Conservation (phyloP, 2,329 filamentous ascomycete genomes). For the Aspergillus chevalieri region DNA sequence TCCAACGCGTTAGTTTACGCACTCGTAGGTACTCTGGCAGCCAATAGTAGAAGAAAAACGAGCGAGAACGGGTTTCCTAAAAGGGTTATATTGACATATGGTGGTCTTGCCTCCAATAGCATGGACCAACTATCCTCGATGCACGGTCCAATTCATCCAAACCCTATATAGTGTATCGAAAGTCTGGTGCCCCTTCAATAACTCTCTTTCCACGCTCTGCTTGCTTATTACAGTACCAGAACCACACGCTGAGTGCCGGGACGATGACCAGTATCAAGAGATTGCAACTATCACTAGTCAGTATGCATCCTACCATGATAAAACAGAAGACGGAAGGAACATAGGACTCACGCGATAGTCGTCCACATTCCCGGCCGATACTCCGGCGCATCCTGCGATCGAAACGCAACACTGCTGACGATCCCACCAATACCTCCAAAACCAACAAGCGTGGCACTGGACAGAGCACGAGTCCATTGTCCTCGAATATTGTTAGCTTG, state of each 20-base stretch:
- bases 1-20: no score
- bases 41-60: no score
- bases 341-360: conserved; percentile 22
- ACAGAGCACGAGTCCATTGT: conserved; percentile 81
- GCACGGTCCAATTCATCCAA: background rate
- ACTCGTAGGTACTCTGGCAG: no score
- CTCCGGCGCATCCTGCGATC: conserved; percentile 32
- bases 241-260: conserved; percentile 22
- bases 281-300: conserved; percentile 22
- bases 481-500: conserved; percentile 84
- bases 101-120: no score
- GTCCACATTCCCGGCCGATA: conserved; percentile 31
- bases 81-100: background rate
- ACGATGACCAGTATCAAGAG: conserved; percentile 28
- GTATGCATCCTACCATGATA: background rate
- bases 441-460: conserved; percentile 67
- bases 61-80: background rate
- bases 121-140: no score
- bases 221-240: conserved; percentile 27
- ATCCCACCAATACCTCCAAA: conserved; percentile 76
- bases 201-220: conserved; percentile 29
- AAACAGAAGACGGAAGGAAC: background rate
- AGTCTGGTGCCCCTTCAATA: conserved; percentile 30
- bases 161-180: conserved; percentile 31
- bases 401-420: conserved; percentile 67